Evolutionary conservation across 768 basidiomycete species (phyloP).

Genomic region (Serendipita vermifera): DNA sequence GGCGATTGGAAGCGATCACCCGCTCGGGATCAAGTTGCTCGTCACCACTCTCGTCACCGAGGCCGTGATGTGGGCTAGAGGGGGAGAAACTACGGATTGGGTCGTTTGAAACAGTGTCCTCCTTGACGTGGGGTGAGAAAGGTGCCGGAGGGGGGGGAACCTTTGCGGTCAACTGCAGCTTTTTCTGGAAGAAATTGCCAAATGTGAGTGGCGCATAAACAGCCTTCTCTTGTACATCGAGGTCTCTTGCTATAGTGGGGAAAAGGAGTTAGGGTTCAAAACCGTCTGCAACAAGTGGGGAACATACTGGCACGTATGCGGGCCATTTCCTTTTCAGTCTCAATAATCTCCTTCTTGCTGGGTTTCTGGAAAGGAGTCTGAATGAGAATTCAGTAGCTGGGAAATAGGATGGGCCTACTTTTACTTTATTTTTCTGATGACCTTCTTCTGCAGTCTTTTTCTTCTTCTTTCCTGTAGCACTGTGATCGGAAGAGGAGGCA

Average conservation of each 20-base stretch:
- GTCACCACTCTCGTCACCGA: not conserved
- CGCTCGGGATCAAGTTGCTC: too few species aligned
- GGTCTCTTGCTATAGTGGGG: not conserved
- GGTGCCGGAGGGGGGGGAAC: not conserved
- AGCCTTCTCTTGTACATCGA: slow-evolving; percentile 6
- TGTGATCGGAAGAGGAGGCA: not conserved
- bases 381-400: not conserved
- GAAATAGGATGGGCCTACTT: not conserved
- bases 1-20: too few species aligned
- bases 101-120: not conserved
- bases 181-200: not conserved
- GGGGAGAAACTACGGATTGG: too few species aligned
- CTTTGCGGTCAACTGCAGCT: not conserved
- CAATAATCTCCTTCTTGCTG: not conserved
- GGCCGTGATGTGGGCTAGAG: not conserved
- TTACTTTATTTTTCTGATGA: not conserved
- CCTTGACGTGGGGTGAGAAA: not conserved
- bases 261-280: not conserved
- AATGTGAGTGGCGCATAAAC: not conserved
- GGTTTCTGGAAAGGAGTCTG: not conserved
- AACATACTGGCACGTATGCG: slow-evolving; percentile 6
- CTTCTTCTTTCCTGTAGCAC: not conserved
- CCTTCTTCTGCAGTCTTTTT: not conserved
- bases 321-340: not conserved
- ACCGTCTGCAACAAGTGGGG: not conserved